A percentile compares a stretch with the other conserved stretches of the same genome.
Conservation (phyloP, 495 filamentous ascomycete species). For the Durotheca rogersii region DNA sequence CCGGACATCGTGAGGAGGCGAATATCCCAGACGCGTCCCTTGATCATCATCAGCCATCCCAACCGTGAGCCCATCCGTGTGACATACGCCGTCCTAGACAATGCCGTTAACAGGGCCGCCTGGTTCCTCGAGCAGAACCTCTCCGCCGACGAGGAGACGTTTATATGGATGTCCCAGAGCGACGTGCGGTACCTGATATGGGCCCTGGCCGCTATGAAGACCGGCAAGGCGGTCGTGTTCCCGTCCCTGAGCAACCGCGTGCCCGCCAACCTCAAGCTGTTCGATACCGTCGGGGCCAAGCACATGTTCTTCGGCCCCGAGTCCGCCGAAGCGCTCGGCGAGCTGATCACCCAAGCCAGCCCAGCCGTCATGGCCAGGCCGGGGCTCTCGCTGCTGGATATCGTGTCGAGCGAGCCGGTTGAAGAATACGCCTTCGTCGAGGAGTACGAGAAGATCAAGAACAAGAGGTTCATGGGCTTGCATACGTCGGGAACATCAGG, state of each 20-base stretch:
- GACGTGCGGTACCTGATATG: slow-evolving; percentile 28
- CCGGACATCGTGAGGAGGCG: slow-evolving; percentile 23
- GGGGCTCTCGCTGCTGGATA: slow-evolving; percentile 15
- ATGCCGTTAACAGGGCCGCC: slow-evolving; percentile 28
- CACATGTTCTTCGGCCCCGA: slow-evolving; percentile 29
- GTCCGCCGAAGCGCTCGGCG: slow-evolving; percentile 14
- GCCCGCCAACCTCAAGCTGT: slow-evolving; percentile 26
- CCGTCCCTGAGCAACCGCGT: slow-evolving; percentile 27
- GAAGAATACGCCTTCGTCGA: slow-evolving; percentile 28
- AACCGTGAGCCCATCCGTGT: slow-evolving; percentile 22
- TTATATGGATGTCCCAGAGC: slow-evolving; percentile 31
- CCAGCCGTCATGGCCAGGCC: slow-evolving; percentile 9
- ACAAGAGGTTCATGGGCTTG: slow-evolving; percentile 28
- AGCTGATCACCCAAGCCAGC: slow-evolving; percentile 17
- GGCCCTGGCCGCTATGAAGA: slow-evolving; percentile 31
- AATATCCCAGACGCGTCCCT: slow-evolving; percentile 20
- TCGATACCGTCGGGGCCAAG: slow-evolving; percentile 20
- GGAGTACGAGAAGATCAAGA: slow-evolving; percentile 26
- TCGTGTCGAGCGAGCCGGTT: slow-evolving; percentile 21
- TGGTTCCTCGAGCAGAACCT: slow-evolving; percentile 32
- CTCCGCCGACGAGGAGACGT: slow-evolving; percentile 19
- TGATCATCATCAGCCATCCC: slow-evolving; percentile 22
- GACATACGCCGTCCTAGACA: slow-evolving; percentile 25
- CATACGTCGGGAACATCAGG: slow-evolving; percentile 34
- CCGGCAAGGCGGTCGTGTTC: slow-evolving; percentile 27